A percentile compares a stretch with the other conserved stretches of the same genome.
phyloP scores from a whole-genome alignment of 106 monocot species.

The Dioscorea dumetorum region DNA sequence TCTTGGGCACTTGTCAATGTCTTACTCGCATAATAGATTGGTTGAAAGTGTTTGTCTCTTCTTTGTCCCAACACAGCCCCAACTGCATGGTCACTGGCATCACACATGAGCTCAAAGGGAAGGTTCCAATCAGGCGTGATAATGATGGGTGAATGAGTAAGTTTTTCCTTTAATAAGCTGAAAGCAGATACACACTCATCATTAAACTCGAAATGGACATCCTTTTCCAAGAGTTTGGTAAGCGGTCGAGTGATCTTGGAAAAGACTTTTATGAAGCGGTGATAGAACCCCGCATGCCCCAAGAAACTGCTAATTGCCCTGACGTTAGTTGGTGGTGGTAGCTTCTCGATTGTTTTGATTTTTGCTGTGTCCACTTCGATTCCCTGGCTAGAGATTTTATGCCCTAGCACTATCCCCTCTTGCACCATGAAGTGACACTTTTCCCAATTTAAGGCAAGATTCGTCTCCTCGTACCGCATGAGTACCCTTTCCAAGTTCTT shows the following conservation, averaged over 20 bases:
- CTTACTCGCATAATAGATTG: slow-evolving; percentile 13
- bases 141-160: no score
- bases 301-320: slow-evolving; percentile 12
- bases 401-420: no score
- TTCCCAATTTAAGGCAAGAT: no score
- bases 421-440: no score
- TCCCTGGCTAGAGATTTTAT: background rate
- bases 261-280: slow-evolving; percentile 18
- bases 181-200: no score
- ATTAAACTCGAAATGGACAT: slow-evolving; percentile 14
- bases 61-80: slow-evolving; percentile 11
- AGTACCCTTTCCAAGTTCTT: no score
- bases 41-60: background rate
- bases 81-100: no score
- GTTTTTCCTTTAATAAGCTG: no score
- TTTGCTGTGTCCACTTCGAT: slow-evolving; percentile 7
- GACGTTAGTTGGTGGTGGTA: background rate
- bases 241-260: slow-evolving; percentile 20
- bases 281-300: slow-evolving; percentile 18
- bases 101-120: no score
- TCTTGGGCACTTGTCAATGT: slow-evolving; percentile 1
- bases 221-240: slow-evolving; percentile 1
- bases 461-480: no score
- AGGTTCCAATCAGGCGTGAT: no score
- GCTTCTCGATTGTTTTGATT: background rate